A percentile compares a stretch with the other conserved stretches of the same genome.
Evolutionary conservation across 352 stramenopile genomes (phyloP).

Genomic region (Phytopythium boreale): DNA sequence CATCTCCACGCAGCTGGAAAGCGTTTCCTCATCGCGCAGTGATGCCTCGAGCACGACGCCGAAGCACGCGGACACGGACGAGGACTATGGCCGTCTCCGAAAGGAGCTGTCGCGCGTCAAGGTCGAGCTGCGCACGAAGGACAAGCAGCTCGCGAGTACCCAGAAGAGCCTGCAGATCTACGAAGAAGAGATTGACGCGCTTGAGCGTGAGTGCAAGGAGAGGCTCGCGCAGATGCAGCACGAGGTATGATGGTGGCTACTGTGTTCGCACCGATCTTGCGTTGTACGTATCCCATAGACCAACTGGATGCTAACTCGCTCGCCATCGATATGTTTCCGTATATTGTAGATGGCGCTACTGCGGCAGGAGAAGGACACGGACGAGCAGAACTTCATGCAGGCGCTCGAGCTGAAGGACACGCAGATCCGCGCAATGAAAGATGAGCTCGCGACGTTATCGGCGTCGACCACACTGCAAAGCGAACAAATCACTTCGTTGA

Average conservation of each 20-base stretch:
- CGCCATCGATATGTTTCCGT: neutral
- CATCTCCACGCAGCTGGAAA: slow-evolving; percentile 27
- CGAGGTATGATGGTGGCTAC: slow-evolving; percentile 32
- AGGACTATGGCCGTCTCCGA: slow-evolving; percentile 29
- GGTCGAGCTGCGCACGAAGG: slow-evolving; percentile 52
- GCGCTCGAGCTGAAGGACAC: slow-evolving; percentile 71
- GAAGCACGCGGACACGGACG: slow-evolving; percentile 7
- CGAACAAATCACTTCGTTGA: slow-evolving; percentile 38
- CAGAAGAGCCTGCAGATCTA: slow-evolving; percentile 63
- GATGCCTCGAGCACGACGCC: slow-evolving; percentile 10
- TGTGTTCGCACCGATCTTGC: too few species aligned
- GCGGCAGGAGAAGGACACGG: slow-evolving; percentile 56
- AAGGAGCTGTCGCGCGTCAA: slow-evolving; percentile 59
- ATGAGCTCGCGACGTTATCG: slow-evolving; percentile 36
- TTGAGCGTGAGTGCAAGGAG: slow-evolving; percentile 69
- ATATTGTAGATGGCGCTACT: slow-evolving; percentile 34
- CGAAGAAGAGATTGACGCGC: slow-evolving; percentile 73
- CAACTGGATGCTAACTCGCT: neutral
- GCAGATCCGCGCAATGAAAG: slow-evolving; percentile 42
- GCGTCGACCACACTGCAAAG: slow-evolving; percentile 32
- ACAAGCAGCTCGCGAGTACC: slow-evolving; percentile 50
- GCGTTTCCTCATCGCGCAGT: slow-evolving; percentile 25
- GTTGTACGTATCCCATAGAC: neutral
- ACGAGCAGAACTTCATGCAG: slow-evolving; percentile 75
- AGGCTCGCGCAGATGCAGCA: slow-evolving; percentile 66